Base-by-base conservation (phyloP, 176 grass and related monocot species). In the Oryza nivara region DNA sequence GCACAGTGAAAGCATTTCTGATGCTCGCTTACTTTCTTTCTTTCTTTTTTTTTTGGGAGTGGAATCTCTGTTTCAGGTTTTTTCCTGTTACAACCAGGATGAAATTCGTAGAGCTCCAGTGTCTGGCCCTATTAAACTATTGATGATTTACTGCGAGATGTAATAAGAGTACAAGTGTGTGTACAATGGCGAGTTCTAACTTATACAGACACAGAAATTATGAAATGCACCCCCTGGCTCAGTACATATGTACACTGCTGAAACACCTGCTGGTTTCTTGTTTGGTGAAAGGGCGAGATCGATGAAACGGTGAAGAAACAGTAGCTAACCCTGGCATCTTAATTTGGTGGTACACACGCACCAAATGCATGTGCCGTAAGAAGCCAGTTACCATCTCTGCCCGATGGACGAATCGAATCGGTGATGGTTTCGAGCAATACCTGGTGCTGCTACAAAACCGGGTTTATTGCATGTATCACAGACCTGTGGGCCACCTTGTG, bases 1-100 rank as follows among this genome's bases (percentile, higher is more conserved):
- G 23, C 52, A 85, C 82, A 32, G 82, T 76, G 81, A 76, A 89
- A 51, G 72, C 77, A 40, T 40, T 30, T 63, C 58, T 58, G 54
- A 6, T 41, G 40, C 52, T 19, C 19, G 52, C 54, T 23, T n/a
- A 20, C 58, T 23, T 54, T 19, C 16, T 44, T 19, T 38, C 36
- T 36, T 36, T 38, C 5, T 38, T 41, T 61, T 61, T 22, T 63
- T 63, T 63, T 63, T 23, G 58, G n/a, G 30, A 32, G 30, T 32
- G 58, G 20, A 23, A 63, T 23, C 58, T 23, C 58, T 23, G n/a
- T 63, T 64, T 49, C 68, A 1, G 52, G 12, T 40, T 28, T 13
- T 40, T 41, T 48, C 51, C 43, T 23, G 26, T 48, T 35, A 49
- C 75, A 22, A 12, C 13, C 11, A 47, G 28, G 72, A 32, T 51